A percentile compares a stretch with the other conserved stretches of the same genome.
phyloP scores from a whole-genome alignment of 106 monocot genomes.

The Allium sativum region DNA sequence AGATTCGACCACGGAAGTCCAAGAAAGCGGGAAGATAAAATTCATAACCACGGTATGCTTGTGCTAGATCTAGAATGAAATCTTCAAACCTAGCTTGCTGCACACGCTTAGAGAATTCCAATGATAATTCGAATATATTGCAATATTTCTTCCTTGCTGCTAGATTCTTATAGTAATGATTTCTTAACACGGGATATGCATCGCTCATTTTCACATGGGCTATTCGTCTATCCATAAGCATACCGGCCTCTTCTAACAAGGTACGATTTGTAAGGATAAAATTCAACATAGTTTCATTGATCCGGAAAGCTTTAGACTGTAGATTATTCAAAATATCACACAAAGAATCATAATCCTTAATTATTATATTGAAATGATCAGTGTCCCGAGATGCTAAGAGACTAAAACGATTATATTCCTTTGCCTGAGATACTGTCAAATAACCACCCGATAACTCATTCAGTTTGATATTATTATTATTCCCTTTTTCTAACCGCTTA shows the following conservation, averaged over 20 bases:
- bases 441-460: no score
- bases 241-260: background rate
- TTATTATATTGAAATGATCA: background rate
- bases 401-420: background rate
- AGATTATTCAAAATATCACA: background rate
- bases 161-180: background rate
- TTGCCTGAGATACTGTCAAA: no score
- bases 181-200: background rate
- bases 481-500: no score
- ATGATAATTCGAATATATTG: background rate
- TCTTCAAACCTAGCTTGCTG: conserved; percentile 4
- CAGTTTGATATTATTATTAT: no score
- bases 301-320: background rate
- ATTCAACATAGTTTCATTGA: background rate
- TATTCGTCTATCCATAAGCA: conserved; percentile 3
- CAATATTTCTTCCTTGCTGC: background rate
- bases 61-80: background rate
- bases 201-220: background rate
- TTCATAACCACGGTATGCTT: background rate
- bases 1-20: background rate
- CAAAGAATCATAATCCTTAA: background rate
- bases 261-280: background rate
- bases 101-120: background rate
- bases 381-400: background rate
- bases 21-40: background rate